Evolutionary conservation across 306 rosid genomes (phyloP), one percentile per base, ranked within the genome.

Genomic region (Sophora flavescens): DNA sequence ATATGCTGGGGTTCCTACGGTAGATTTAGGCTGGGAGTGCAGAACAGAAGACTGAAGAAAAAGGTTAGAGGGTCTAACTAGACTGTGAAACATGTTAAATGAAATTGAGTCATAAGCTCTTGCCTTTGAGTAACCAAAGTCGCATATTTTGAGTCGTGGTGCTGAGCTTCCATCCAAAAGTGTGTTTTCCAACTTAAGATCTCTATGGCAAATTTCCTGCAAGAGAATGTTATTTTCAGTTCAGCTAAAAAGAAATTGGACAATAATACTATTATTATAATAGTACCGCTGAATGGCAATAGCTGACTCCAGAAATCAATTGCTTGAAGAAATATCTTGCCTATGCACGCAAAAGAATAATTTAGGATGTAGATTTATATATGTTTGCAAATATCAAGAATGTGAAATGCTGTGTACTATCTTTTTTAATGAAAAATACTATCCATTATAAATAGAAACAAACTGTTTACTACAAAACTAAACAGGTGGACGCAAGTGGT

Each of bases 1-100:
- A 65, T 96, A 96, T 14, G 99, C 99, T 4, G 99, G 99, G 72
- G 99, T 96, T 83, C 99, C 99, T 47, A 96, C 99, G 0, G 99
- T 92, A 15, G 99, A 96, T 89, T 96, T 96, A 22, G 99, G 99
- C 79, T 96, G 99, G 39, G 99, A 96, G 84, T 96, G 98, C 60
- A 96, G 81, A 79, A 92, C 96, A 45, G 99, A 92, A 45, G 99
- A 96, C 99, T 96, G 86, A 38, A 80, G 51, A 77, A 66, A 44
- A 17, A 59, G 13, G 70, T 57, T 30, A 22, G 63, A 47, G 32
- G 13, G 18, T 60, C 50, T 35, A n/a, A 14, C 2, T 9, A 16
- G 52, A 69, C 1, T 59, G 10, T 61, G 67, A 14, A 73, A 35
- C 10, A 35, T 32, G 22, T 36, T 80, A 2, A 62, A 58, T 69